Base-by-base conservation (phyloP, 169 alveolate species). In the Cryptosporidium bovis region DNA sequence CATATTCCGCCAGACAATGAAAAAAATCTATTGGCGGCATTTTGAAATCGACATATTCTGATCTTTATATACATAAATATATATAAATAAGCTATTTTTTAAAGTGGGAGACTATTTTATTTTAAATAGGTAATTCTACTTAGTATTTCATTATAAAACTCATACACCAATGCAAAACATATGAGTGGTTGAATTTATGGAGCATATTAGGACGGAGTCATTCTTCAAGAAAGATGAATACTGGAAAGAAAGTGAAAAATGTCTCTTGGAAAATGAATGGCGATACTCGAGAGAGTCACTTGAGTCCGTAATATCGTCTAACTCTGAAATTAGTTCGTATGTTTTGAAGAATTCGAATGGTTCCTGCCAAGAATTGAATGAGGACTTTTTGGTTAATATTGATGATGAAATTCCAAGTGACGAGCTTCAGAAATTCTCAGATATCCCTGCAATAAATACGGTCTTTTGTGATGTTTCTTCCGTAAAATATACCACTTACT, bases 201-300 rank as follows among this genome's bases (percentile, higher is more conserved):
- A 58, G 13, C 24, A 16, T 33, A 60, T 24, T 34, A 60, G 29
- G 34, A 60, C 58, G 24, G 71, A 77, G 24, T 56, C 64, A 40
- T 8, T 56, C n/a, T 77, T 56, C 31, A 77, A 77, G 55, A 77
- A 77, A 33, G 87, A 77, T 27, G 71, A 77, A 46, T 56, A 62
- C 29, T 77, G 87, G 87, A 77, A 77, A 60, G 87, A 77, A 77
- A 60, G 65, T 60, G 87, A 77, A 60, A 77, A 62, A 24, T 15
- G 64, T 16, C 40, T 60, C 40, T 56, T 77, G 10, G 16, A 60
- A 44, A 56, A 58, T 27, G 87, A 77, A 27, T 77, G 71, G 77
- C 56, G 87, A 24, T 24, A 36, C 27, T 77, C 87, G 8, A 77
- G 51, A 62, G 87, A 44, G 18, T 60, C 77, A 16, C 58, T 77